Conservation (phyloP, 495 filamentous ascomycete genomes). For the Hypoxylon lienhwacheense region DNA sequence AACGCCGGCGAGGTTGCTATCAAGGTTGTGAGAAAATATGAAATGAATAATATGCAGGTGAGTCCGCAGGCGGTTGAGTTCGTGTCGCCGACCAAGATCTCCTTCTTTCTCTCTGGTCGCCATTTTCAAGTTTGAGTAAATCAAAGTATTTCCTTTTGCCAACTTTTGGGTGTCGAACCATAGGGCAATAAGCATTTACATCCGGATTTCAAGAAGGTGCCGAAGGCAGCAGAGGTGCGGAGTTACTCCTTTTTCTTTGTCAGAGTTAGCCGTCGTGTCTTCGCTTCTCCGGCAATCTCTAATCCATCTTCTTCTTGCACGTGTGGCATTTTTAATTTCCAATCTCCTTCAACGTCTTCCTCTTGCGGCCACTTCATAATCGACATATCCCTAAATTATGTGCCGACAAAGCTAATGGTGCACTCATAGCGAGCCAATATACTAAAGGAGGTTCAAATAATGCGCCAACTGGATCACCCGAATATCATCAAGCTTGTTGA, state of each 20-base stretch:
- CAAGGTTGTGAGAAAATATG: conserved; percentile 97
- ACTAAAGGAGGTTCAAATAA: conserved; percentile 97
- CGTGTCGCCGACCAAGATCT: conserved; percentile 27
- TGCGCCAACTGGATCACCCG: conserved; percentile 93
- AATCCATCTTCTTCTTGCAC: conserved; percentile 22
- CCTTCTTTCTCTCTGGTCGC: conserved; percentile 38
- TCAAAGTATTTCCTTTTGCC: conserved; percentile 43
- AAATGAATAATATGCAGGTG: conserved; percentile 98
- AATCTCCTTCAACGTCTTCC: conserved; percentile 3
- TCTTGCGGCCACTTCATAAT: conserved; percentile 10
- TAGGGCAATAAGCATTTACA: conserved; percentile 88
- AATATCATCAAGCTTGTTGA: conserved; percentile 92
- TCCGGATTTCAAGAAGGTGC: conserved; percentile 91
- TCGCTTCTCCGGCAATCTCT: conserved; percentile 23
- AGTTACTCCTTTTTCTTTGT: conserved; percentile 50
- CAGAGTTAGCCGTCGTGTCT: conserved; percentile 20
- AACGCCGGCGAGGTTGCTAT: conserved; percentile 84
- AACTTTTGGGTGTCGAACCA: conserved; percentile 41
- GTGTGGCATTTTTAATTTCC: conserved; percentile 9
- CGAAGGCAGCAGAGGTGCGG: conserved; percentile 98
- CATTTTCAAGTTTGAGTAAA: conserved; percentile 39
- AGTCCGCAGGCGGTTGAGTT: conserved; percentile 47
- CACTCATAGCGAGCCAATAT: conserved; percentile 85
- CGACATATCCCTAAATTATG: not conserved
- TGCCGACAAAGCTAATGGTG: conserved; percentile 15